Conservation (phyloP, 139 green algal species). For the Nannochloris sp. region DNA sequence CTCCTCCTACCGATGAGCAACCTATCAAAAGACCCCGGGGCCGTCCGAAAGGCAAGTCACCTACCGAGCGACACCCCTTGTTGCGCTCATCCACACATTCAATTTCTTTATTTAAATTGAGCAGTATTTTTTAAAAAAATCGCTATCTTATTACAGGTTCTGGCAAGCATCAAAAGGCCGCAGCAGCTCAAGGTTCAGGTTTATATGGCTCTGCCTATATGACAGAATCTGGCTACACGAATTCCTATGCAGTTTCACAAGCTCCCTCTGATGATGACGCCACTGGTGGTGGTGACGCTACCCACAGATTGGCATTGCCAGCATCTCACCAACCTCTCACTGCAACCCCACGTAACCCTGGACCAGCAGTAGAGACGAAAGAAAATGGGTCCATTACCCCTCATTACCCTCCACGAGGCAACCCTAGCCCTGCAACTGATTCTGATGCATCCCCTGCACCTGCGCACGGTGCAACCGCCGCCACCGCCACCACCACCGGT, state of each 20-base stretch:
- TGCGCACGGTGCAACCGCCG: no score
- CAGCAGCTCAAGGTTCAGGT: not conserved
- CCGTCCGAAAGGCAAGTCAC: constrained; percentile 12
- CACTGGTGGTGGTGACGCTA: no score
- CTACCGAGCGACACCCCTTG: not conserved
- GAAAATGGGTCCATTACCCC: no score
- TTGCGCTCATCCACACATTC: not conserved
- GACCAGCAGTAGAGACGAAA: no score
- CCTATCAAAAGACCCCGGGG: constrained; percentile 2
- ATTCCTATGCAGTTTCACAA: not conserved
- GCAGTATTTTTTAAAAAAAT: not conserved
- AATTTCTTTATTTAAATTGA: constrained; percentile 1
- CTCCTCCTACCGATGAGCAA: not conserved
- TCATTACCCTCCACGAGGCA: no score
- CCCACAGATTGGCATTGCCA: no score
- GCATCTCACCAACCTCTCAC: no score
- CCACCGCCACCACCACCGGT: no score
- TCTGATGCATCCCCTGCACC: no score
- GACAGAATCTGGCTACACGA: not conserved
- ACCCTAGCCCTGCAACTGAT: no score
- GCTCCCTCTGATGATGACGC: not conserved
- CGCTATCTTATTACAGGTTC: constrained; percentile 10
- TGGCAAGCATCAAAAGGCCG: constrained; percentile 23
- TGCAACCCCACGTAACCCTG: no score
- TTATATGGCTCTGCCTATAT: not conserved